Base-by-base conservation (phyloP, 345 rosid species). In the Abelmoschus esculentus region DNA sequence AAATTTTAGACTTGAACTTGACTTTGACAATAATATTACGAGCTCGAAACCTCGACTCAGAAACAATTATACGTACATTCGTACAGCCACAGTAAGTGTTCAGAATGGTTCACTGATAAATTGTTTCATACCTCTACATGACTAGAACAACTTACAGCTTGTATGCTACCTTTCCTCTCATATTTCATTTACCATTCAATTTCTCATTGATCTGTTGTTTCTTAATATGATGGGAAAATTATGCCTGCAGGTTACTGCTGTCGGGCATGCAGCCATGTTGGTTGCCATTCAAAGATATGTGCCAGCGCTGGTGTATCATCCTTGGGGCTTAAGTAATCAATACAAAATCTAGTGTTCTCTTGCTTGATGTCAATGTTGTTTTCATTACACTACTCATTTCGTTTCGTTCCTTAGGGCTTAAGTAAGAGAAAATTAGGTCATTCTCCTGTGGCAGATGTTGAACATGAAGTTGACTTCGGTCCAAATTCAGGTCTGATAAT, bases 231-330 rank as follows among this genome's bases (percentile, higher is more conserved):
- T 28, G 7, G 36, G 4, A 19, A 62, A 49, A 9, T 63, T 26
- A 22, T 72, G 61, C 69, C 61, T 44, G 49, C 83, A 95, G 99
- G 96, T 91, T 36, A 95, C 99, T 76, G 96, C 99, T 55, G 90
- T 95, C 72, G 99, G 99, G 61, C 97, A 88, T 61, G 97, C 99
- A 14, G 97, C 99, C 40, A 91, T 95, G 79, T 75, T 95, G 83
- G 97, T 97, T 69, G 97, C 95, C 31, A 95, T 91, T 69, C 99
- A 91, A 81, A 85, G 92, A 88, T 88, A 95, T 73, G 89, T 85
- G 0, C 96, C 99, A 14, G 76, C 89, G 73, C 77, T 91, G 96
- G 96, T 95, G 60, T 62, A 70, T 75, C 59, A 58, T 76, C 79
- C 26, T 50, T 70, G 11, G 74, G 73, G 26, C 60, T 64, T 57